A percentile compares a stretch with the other conserved stretches of the same genome.
Conservation (phyloP, 192 early-diverging fungal species). For the Coemansia aciculifera region DNA sequence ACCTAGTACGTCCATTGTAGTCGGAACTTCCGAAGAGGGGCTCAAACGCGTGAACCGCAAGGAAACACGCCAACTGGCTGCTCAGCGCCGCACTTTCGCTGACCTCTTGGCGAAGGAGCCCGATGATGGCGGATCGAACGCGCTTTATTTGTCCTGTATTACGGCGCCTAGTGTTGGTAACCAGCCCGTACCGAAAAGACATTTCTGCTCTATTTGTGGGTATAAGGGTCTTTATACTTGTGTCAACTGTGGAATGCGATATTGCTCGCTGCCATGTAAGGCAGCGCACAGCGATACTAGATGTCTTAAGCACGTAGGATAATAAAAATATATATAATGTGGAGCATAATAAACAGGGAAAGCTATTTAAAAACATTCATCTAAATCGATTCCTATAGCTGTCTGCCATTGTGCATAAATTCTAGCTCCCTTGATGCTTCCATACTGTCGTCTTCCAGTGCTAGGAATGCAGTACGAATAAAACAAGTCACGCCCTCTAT, state of each 20-base stretch:
- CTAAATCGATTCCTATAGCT: too few species aligned
- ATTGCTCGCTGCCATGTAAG: constrained; percentile 63
- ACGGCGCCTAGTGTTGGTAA: constrained; percentile 42
- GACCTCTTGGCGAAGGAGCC: constrained; percentile 26
- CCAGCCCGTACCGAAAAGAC: constrained; percentile 40
- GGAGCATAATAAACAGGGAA: too few species aligned
- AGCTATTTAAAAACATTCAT: too few species aligned
- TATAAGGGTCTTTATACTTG: constrained; percentile 64
- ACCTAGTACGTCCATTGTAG: constrained; percentile 17
- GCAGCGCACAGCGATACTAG: constrained; percentile 64
- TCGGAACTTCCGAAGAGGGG: constrained; percentile 24
- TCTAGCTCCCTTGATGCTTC: too few species aligned
- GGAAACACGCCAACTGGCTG: constrained; percentile 24
- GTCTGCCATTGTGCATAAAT: too few species aligned
- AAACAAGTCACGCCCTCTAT: too few species aligned
- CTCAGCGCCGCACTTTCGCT: constrained; percentile 24
- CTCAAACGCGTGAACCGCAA: constrained; percentile 35
- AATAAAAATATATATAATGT: not conserved
- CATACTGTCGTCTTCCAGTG: too few species aligned
- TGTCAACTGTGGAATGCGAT: constrained; percentile 65
- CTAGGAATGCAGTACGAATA: too few species aligned
- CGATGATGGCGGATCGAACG: not conserved
- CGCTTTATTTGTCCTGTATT: constrained; percentile 23
- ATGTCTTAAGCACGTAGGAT: constrained; percentile 50
- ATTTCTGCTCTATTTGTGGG: constrained; percentile 70